Conservation (phyloP, 345 rosid species). For the Conringia planisiliqua region DNA sequence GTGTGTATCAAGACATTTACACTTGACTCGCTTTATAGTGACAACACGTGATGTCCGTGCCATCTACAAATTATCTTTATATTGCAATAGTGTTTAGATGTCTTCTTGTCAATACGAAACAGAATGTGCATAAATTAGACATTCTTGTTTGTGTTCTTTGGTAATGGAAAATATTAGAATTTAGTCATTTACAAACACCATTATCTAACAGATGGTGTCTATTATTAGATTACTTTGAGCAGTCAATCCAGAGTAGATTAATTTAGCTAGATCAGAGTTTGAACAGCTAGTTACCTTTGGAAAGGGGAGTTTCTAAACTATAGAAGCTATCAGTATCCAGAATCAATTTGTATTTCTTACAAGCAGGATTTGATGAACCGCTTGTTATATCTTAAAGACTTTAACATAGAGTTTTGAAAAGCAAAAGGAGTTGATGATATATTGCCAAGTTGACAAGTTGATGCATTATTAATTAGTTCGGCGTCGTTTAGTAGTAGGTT, state of each 20-base stretch:
- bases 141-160: background rate
- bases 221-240: background rate
- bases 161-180: background rate
- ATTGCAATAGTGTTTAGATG: background rate
- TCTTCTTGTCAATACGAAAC: slow-evolving; percentile 4
- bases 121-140: background rate
- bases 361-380: background rate
- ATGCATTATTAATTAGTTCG: slow-evolving; percentile 26
- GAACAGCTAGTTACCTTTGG: background rate
- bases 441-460: slow-evolving; percentile 29
- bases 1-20: slow-evolving; percentile 15
- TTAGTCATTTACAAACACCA: background rate
- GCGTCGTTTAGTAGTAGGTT: slow-evolving; percentile 29
- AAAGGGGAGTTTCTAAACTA: background rate
- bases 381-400: background rate
- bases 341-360: background rate
- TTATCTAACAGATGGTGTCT: background rate
- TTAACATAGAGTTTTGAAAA: background rate
- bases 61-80: background rate
- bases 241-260: background rate
- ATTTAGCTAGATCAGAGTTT: background rate
- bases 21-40: slow-evolving; percentile 15
- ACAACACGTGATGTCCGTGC: slow-evolving; percentile 24
- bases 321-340: background rate
- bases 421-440: slow-evolving; percentile 19